Evolutionary conservation across 768 basidiomycete species (phyloP), one percentile per base, ranked within the genome.

Genomic region (Russula griseocarnosa): DNA sequence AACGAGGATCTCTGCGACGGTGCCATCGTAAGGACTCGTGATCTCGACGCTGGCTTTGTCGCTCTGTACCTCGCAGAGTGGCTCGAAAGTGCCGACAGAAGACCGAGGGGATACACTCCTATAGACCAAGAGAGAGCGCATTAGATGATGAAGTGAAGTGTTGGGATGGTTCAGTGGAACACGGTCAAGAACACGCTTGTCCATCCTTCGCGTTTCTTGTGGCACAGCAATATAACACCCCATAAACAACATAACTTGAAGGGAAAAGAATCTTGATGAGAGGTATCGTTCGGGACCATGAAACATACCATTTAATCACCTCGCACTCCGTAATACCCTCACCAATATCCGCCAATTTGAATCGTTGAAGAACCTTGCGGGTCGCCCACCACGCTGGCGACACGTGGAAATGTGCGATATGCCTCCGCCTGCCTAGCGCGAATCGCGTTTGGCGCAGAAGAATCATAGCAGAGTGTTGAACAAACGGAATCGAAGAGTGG

Each of bases 1-100:
- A 20, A 92, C 90, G 1, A 91, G 78, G 7, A 94, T 74, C 66
- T 88, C 81, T 65, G 81, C 85, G 53, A 94, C 77, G 36, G 85
- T 76, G 6, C 92, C 92, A 47, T 92, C 87, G 70, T 82, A 93
- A 1, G 92, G 92, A 61, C 87, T 88, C 3, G 92, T 94, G 60
- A 95, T 93, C 74, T 94, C 92, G 28, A 94, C 92, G 73, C 85
- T 88, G 1, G 91, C 92, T 73, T 94, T 94, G 81, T 94, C 92
- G 66, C 86, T 88, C 76, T 93, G 91, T 3, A 94, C 91, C 66
- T 94, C 92, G 70, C 90, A 92, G 5, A 93, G 77, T 20, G 80
- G 74, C 54, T 90, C 88, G 69, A 94, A 94, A 14, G 82, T 79
- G 60, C 82, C 77, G 0, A 94, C 75, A 0, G 71, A 69, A 18